Evolutionary conservation across 257 asterid genomes (phyloP).

Genomic region (Cynanchum wilfordii): DNA sequence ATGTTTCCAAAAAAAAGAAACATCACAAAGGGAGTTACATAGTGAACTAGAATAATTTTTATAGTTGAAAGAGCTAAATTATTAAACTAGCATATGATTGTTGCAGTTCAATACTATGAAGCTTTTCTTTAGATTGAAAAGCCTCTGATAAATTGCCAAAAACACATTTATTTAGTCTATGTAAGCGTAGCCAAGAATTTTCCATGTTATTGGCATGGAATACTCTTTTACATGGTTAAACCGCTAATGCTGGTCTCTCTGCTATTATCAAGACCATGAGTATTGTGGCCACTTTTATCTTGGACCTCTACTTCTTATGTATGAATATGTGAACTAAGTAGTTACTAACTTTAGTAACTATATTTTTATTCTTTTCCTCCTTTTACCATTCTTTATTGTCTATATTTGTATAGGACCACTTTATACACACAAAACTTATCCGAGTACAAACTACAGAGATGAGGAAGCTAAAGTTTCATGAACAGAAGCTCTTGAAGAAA

Average conservation of each 20-base stretch:
- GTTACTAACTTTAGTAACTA: neutral
- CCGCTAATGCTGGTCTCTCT: neutral
- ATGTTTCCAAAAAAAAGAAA: too few relatives aligned
- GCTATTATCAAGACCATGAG: neutral
- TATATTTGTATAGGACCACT: neutral
- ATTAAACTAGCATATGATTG: too few relatives aligned
- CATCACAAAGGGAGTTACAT: too few relatives aligned
- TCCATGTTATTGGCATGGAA: neutral
- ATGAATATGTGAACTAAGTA: neutral
- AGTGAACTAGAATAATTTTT: too few relatives aligned
- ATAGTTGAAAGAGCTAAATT: too few relatives aligned
- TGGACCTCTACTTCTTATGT: neutral
- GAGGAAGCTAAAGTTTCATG: constrained; percentile 87
- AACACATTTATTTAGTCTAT: too few relatives aligned
- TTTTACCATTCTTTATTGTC: neutral
- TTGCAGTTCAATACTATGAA: too few relatives aligned
- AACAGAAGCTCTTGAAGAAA: constrained; percentile 75
- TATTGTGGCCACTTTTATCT: neutral
- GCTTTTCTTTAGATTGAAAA: too few relatives aligned
- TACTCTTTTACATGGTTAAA: neutral
- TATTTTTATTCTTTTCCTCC: neutral
- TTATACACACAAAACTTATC: neutral
- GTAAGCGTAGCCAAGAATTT: too few relatives aligned
- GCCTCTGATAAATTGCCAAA: too few relatives aligned
- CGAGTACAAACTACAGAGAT: constrained; percentile 22